These are phyloP conservation scores for Phyllosticta ampelicida DNA, from an alignment of 2,329 filamentous ascomycete genomes.

Conservation along the genomic window DNA sequence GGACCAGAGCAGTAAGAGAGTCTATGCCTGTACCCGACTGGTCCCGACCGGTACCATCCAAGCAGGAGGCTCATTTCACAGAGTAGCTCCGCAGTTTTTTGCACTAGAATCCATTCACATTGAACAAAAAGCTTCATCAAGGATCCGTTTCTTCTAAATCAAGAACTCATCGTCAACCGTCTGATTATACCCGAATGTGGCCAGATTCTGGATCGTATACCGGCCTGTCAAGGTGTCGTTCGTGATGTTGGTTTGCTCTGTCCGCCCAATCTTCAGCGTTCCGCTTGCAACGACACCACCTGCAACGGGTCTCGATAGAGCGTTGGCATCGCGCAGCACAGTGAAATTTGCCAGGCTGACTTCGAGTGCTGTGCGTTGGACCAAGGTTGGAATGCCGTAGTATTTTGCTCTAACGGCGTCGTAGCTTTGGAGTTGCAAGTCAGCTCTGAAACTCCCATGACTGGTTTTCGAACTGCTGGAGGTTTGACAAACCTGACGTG, in stretches of 20 bases:
- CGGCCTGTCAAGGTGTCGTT: conserved; percentile 24
- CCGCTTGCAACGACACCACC: conserved; percentile 46
- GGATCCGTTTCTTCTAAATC: background rate
- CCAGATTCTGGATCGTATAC: conserved; percentile 13
- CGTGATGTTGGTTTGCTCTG: conserved; percentile 24
- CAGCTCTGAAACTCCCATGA: conserved; percentile 14
- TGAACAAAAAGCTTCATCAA: background rate
- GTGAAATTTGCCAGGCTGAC: conserved; percentile 61
- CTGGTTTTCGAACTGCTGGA: background rate
- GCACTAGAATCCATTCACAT: background rate
- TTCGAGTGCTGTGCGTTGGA: conserved; percentile 51
- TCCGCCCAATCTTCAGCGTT: conserved; percentile 40
- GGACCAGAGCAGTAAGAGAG: background rate
- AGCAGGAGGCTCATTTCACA: background rate
- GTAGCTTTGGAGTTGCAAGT: background rate
- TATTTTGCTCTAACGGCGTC: conserved; percentile 48
- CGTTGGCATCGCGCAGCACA: conserved; percentile 51
- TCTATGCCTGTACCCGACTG: no score
- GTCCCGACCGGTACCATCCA: no score
- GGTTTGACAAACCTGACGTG: conserved; percentile 18
- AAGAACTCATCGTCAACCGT: background rate
- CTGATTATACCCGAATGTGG: conserved; percentile 8
- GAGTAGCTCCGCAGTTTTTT: background rate
- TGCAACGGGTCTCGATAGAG: conserved; percentile 40
- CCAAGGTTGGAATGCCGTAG: conserved; percentile 53